Conservation (phyloP, 108 stramenopile genomes). For the Chaetoceros muelleri region DNA sequence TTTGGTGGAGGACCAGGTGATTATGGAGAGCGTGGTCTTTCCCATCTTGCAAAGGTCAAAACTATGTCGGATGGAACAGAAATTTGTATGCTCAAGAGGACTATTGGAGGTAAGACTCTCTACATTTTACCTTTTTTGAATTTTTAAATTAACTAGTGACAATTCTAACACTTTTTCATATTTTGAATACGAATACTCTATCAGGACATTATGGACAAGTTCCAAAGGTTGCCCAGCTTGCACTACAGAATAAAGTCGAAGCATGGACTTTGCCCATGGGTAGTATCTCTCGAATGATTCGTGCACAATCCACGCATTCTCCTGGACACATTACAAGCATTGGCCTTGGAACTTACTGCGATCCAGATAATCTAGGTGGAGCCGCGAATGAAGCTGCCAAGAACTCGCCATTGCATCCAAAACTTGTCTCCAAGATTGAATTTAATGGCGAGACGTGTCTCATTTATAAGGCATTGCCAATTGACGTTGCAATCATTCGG, state of each 20-base stretch:
- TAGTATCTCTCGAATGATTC: conserved; percentile 67
- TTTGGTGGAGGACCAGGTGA: conserved; percentile 75
- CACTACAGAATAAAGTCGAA: conserved; percentile 47
- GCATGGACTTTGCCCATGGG: conserved; percentile 76
- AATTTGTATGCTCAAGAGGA: conserved; percentile 44
- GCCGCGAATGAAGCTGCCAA: conserved; percentile 43
- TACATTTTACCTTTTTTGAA: too few relatives aligned
- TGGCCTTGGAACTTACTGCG: conserved; percentile 71
- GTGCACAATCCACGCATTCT: conserved; percentile 57
- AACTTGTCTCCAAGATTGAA: conserved; percentile 36
- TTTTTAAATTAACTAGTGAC: too few relatives aligned
- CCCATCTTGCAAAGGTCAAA: conserved; percentile 44
- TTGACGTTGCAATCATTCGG: conserved; percentile 67
- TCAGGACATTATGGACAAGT: conserved; percentile 74
- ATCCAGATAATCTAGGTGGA: conserved; percentile 50
- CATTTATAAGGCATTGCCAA: conserved; percentile 71
- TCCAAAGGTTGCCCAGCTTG: conserved; percentile 49
- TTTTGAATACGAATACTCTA: too few relatives aligned
- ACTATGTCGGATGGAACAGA: conserved; percentile 16
- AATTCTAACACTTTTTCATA: too few relatives aligned
- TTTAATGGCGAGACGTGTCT: conserved; percentile 29
- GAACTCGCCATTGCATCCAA: conserved; percentile 29
- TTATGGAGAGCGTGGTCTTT: conserved; percentile 43
- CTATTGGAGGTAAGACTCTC: conserved; percentile 68
- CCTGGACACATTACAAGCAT: conserved; percentile 75